Evolutionary conservation across 1,284 basidiomycete species (phyloP), one percentile per base, ranked within the genome.

Genomic region (Heliocybe sulcata): DNA sequence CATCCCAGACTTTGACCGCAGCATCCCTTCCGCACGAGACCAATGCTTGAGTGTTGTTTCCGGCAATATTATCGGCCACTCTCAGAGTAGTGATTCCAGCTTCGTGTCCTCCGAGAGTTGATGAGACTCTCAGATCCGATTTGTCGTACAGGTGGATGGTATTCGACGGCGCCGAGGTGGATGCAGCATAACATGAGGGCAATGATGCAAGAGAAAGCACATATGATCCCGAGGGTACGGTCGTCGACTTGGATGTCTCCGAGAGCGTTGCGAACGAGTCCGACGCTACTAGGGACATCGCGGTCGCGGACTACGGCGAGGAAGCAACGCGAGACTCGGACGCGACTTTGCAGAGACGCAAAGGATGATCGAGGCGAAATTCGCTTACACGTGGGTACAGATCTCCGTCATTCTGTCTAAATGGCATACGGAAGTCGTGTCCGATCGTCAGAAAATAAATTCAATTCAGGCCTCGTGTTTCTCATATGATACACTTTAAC

Each of bases 1-100:
- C 77, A 64, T 90, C 87, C 88, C 87, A 90, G 23, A 81, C 74
- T 58, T 79, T 80, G 55, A 90, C 79, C 50, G 73, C 68, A 0
- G 83, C 84, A 58, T 87, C 85, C 61, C 73, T 79, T 1, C 86
- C 85, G 16, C 80, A 82, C 2, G 84, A 84, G 23, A 86, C 63
- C 16, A 87, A 71, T 53, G 65, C 65, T 45, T 70, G 65, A 8
- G 62, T 63, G 27, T 61, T 58, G 0, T 66, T 64, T 3, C 66
- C 65, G 2, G 67, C 69, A 16, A 78, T 56, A 19, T 63, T 60
- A 45, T 59, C 57, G 3, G 77, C 70, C 0, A 74, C 65, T 55
- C 74, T 68, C 54, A 87, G 68, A 33, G 74, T 72, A 0, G 83
- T 82, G 10, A 76, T 83, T 11, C 77, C 76, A 2, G 64, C 63